These are phyloP conservation scores for Gryganskiella cystojenkinii DNA, from an alignment of 192 early-diverging fungal genomes.

Conservation along the genomic window DNA sequence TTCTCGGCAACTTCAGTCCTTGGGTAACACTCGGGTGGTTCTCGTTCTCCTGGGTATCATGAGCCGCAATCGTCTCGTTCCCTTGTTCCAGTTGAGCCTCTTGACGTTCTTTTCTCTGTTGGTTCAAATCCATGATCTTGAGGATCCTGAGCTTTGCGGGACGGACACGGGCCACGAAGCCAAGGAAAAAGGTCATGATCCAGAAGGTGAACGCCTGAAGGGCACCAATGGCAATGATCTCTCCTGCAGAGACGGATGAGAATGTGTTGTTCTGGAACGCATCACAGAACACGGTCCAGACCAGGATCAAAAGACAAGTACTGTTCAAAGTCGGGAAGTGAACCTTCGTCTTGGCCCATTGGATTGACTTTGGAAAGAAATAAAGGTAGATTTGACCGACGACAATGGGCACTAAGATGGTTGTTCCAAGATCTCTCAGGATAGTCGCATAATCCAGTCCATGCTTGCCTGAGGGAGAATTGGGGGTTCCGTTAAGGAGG, in stretches of 20 bases:
- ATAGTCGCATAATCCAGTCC: slow-evolving; percentile 62
- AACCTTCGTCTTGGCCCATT: slow-evolving; percentile 57
- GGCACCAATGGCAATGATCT: slow-evolving; percentile 63
- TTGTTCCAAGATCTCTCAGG: slow-evolving; percentile 64
- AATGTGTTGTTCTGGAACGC: slow-evolving; percentile 69
- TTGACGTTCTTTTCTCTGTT: slow-evolving; percentile 8
- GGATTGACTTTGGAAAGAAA: slow-evolving; percentile 58
- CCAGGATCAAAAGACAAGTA: slow-evolving; percentile 67
- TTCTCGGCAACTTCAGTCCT: slow-evolving; percentile 22
- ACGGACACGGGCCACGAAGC: slow-evolving; percentile 57
- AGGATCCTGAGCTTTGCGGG: slow-evolving; percentile 46
- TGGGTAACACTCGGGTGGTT: slow-evolving; percentile 5
- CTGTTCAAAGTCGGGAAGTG: slow-evolving; percentile 68
- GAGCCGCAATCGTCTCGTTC: not conserved
- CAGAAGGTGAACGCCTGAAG: slow-evolving; percentile 64
- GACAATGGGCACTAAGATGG: slow-evolving; percentile 71
- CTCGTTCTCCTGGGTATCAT: not conserved
- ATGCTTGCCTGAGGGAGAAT: slow-evolving; percentile 33
- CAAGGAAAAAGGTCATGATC: slow-evolving; percentile 61
- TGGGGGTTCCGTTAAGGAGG: slow-evolving; percentile 16
- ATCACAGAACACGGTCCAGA: slow-evolving; percentile 82
- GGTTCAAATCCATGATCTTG: slow-evolving; percentile 34
- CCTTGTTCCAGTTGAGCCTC: slow-evolving; percentile 33
- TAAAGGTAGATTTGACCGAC: slow-evolving; percentile 68
- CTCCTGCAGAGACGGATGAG: slow-evolving; percentile 54